phyloP scores from a whole-genome alignment of 106 monocot genomes.

The Platanthera zijinensis region DNA sequence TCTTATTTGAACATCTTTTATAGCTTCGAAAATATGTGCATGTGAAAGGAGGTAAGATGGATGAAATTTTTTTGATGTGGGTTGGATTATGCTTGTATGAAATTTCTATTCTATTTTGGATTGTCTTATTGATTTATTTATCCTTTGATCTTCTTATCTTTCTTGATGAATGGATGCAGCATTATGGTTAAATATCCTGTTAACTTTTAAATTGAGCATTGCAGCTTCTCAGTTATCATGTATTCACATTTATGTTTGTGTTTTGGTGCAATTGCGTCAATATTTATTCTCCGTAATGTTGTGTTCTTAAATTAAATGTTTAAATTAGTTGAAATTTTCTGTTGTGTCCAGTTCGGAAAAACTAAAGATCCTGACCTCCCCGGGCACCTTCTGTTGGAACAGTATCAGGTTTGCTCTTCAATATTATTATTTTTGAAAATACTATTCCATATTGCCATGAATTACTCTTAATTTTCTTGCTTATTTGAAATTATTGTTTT shows the following conservation, averaged over 20 bases:
- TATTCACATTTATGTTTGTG: not conserved
- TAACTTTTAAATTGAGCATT: not conserved
- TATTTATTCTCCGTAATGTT: not conserved
- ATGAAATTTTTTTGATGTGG: not conserved
- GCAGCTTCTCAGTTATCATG: not conserved
- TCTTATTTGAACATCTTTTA: not conserved
- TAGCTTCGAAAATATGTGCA: not conserved
- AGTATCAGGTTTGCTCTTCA: conserved; percentile 63
- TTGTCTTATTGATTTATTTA: not conserved
- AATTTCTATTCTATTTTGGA: not conserved
- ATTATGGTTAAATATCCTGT: not conserved
- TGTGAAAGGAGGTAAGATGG: not conserved
- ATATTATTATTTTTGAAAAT: not conserved
- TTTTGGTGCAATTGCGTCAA: not conserved
- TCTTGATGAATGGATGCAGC: not conserved
- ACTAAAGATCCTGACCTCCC: conserved; percentile 85
- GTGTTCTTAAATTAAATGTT: not conserved
- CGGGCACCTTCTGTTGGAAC: conserved; percentile 85
- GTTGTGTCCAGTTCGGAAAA: conserved; percentile 60
- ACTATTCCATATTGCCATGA: not conserved
- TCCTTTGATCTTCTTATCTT: not conserved
- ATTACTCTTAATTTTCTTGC: not conserved
- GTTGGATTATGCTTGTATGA: not conserved
- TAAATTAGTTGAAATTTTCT: conserved; percentile 7
- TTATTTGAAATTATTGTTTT: not conserved